Evolutionary conservation across 495 filamentous ascomycete species (phyloP).

Genomic region (Neurospora sp.): DNA sequence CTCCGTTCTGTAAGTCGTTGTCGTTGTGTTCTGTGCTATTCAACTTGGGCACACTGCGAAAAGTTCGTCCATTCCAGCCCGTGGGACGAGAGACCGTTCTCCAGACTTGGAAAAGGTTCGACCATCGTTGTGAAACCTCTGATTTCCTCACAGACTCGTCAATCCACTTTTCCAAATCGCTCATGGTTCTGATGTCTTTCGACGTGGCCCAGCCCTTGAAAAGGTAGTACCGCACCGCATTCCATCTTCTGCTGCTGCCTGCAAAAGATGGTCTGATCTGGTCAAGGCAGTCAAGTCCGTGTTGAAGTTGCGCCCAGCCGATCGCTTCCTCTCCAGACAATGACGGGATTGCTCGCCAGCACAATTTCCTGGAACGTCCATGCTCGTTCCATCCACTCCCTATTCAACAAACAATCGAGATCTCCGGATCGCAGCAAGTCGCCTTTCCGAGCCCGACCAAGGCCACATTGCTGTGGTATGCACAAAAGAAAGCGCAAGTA

Average conservation of each 20-base stretch:
- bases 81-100: background rate
- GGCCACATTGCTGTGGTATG: background rate
- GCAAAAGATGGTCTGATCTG: background rate
- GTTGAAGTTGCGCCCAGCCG: background rate
- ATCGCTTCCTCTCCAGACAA: background rate
- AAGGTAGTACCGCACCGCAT: background rate
- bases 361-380: slow-evolving; percentile 3
- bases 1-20: background rate
- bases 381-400: background rate
- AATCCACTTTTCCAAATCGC: background rate
- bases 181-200: background rate
- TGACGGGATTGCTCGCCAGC: background rate
- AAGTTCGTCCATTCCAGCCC: background rate
- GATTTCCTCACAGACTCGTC: background rate
- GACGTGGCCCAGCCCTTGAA: background rate
- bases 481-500: background rate
- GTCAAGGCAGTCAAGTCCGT: background rate
- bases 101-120: background rate
- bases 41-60: background rate
- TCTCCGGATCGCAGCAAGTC: background rate
- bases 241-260: background rate
- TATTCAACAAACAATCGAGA: background rate
- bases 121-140: background rate
- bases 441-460: background rate
- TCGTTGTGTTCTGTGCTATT: background rate